Percentiles rank a stretch among this genome's conserved stretches.
Conservation (phyloP, 768 basidiomycete genomes). For the Tephrocybe sp. region DNA sequence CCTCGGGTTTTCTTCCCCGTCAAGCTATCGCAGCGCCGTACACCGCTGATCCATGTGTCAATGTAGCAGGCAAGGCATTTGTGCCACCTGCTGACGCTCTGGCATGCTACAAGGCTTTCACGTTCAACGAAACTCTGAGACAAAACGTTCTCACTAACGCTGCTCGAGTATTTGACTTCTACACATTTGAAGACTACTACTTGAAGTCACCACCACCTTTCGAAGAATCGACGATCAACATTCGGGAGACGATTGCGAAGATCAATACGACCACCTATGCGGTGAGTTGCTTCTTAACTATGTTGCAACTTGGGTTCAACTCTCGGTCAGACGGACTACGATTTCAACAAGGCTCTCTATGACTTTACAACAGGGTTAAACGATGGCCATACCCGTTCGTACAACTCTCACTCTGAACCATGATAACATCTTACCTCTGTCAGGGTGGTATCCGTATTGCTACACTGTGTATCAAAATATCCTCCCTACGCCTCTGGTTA, state of each 20-base stretch:
- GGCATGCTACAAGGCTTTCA: slow-evolving; percentile 56
- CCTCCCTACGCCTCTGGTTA: slow-evolving; percentile 54
- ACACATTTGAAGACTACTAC: slow-evolving; percentile 52
- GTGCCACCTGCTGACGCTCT: slow-evolving; percentile 51
- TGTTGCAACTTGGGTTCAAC: background rate
- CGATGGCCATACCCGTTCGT: slow-evolving; percentile 63
- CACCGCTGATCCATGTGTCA: slow-evolving; percentile 34
- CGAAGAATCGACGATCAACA: slow-evolving; percentile 53
- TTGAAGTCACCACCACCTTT: slow-evolving; percentile 49
- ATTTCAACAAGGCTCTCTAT: slow-evolving; percentile 58
- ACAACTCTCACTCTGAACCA: background rate
- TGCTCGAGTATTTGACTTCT: slow-evolving; percentile 49
- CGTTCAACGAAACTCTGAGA: slow-evolving; percentile 54
- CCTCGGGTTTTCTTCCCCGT: slow-evolving; percentile 8
- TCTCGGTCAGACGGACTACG: slow-evolving; percentile 53
- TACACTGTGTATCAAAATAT: slow-evolving; percentile 53
- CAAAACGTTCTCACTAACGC: slow-evolving; percentile 49
- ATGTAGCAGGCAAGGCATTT: slow-evolving; percentile 40
- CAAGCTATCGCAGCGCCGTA: slow-evolving; percentile 20
- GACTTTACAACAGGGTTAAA: slow-evolving; percentile 54
- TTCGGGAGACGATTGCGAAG: slow-evolving; percentile 43
- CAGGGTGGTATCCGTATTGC: slow-evolving; percentile 59
- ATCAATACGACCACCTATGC: slow-evolving; percentile 47
- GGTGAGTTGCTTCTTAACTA: slow-evolving; percentile 25
- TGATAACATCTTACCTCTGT: background rate